Conservation (phyloP, 352 stramenopile genomes). For the Phytophthora podocarpi region DNA sequence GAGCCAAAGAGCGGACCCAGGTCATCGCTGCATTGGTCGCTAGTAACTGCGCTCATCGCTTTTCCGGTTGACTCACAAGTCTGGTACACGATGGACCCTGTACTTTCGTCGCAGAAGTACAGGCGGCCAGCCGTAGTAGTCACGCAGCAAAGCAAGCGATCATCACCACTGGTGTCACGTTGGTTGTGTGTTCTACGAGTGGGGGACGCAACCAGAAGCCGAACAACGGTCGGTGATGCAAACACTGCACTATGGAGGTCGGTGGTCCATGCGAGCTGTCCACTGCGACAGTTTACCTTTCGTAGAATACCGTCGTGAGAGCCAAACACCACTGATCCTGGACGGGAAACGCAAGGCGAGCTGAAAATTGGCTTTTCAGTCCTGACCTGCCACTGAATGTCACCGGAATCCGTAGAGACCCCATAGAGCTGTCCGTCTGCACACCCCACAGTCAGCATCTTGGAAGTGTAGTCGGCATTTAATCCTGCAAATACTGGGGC, state of each 20-base stretch:
- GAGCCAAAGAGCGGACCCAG: slow-evolving; percentile 63
- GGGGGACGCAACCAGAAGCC: background rate
- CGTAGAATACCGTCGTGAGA: slow-evolving; percentile 60
- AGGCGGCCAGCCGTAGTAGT: slow-evolving; percentile 46
- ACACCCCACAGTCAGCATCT: slow-evolving; percentile 50
- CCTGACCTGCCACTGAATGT: slow-evolving; percentile 36
- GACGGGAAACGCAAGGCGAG: slow-evolving; percentile 49
- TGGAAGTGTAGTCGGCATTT: slow-evolving; percentile 14
- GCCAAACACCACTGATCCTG: slow-evolving; percentile 38
- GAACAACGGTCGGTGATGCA: slow-evolving; percentile 46
- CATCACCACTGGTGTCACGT: background rate
- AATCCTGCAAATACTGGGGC: slow-evolving; percentile 65
- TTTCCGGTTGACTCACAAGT: slow-evolving; percentile 14
- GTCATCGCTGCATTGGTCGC: background rate
- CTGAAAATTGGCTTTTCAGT: slow-evolving; percentile 67
- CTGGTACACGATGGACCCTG: slow-evolving; percentile 38
- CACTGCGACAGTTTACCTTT: slow-evolving; percentile 38
- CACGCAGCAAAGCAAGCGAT: slow-evolving; percentile 42
- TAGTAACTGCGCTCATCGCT: background rate
- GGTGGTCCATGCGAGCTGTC: slow-evolving; percentile 42
- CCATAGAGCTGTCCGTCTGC: slow-evolving; percentile 56
- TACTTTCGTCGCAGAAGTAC: slow-evolving; percentile 47
- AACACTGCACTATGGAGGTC: slow-evolving; percentile 47
- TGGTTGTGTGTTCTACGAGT: background rate
- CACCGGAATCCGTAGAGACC: slow-evolving; percentile 28